A percentile compares a stretch with the other conserved stretches of the same genome.
phyloP scores from a whole-genome alignment of 371 early-diverging fungal genomes.

The Zychaea mexicana region DNA sequence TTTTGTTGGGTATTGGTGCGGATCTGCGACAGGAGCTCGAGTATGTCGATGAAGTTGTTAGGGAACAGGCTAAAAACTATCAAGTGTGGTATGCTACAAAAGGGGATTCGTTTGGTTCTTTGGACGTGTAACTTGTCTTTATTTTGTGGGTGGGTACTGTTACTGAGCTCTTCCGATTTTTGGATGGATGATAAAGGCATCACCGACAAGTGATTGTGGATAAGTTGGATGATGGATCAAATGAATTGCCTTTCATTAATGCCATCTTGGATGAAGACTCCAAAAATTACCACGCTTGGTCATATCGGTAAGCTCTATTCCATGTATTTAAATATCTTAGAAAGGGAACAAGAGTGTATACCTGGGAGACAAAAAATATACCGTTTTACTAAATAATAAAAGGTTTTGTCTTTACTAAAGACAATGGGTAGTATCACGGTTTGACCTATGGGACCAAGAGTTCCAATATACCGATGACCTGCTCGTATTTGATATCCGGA shows the following conservation, averaged over 20 bases:
- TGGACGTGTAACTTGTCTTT: no score
- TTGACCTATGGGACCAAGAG: conserved; percentile 83
- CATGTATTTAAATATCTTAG: no score
- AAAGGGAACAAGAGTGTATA: no score
- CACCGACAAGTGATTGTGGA: conserved; percentile 88
- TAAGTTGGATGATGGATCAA: conserved; percentile 47
- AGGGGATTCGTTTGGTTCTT: neutral
- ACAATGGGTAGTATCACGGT: conserved; percentile 87
- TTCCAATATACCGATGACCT: conserved; percentile 68
- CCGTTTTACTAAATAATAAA: neutral
- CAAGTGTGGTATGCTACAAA: conserved; percentile 81
- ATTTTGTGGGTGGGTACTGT: no score
- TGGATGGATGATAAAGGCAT: conserved; percentile 61
- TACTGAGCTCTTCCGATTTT: no score
- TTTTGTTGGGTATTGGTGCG: conserved; percentile 63
- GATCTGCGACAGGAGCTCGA: conserved; percentile 76
- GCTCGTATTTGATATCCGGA: conserved; percentile 83
- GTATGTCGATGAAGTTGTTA: conserved; percentile 71
- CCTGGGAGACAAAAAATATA: neutral
- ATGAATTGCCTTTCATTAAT: conserved; percentile 75
- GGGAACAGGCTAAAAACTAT: conserved; percentile 88
- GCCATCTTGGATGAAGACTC: conserved; percentile 76
- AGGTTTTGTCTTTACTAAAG: conserved; percentile 34
- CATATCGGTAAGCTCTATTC: conserved; percentile 80
- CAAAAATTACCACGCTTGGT: conserved; percentile 99